These are phyloP conservation scores for Leccinum subgranulosum DNA, from an alignment of 768 basidiomycete genomes.

Conservation along the genomic window DNA sequence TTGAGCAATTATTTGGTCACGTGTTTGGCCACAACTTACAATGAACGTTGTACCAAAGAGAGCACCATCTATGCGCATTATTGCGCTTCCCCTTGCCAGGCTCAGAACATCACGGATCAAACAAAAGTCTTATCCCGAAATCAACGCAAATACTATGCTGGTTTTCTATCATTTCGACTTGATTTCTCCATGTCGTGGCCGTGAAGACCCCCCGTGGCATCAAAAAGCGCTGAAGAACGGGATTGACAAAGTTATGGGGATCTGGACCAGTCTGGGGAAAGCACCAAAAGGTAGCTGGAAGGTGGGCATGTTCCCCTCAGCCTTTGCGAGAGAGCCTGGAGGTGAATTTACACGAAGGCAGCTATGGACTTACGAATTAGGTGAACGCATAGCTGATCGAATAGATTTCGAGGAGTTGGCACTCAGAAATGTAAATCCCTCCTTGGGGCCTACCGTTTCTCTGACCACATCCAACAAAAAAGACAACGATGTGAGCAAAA, in stretches of 20 bases:
- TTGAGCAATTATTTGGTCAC: slow-evolving; percentile 8
- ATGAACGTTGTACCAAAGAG: slow-evolving; percentile 18
- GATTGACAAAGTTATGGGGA: slow-evolving; percentile 47
- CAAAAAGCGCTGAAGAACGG: slow-evolving; percentile 41
- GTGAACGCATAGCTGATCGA: slow-evolving; percentile 65
- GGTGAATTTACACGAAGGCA: slow-evolving; percentile 25
- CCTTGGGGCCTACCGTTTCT: slow-evolving; percentile 53
- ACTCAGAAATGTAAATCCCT: slow-evolving; percentile 69
- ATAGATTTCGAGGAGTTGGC: slow-evolving; percentile 81
- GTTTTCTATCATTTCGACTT: slow-evolving; percentile 44
- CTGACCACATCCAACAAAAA: slow-evolving; percentile 20
- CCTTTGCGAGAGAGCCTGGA: not conserved
- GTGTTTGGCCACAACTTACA: slow-evolving; percentile 8
- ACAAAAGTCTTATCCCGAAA: slow-evolving; percentile 3
- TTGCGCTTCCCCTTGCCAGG: slow-evolving; percentile 43
- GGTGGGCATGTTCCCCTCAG: slow-evolving; percentile 40
- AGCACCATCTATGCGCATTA: slow-evolving; percentile 40
- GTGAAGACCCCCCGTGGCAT: slow-evolving; percentile 27
- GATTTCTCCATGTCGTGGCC: slow-evolving; percentile 28
- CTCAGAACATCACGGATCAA: slow-evolving; percentile 13
- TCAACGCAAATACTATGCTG: slow-evolving; percentile 22
- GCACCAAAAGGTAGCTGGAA: slow-evolving; percentile 67
- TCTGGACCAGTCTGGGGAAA: slow-evolving; percentile 70
- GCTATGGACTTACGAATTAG: slow-evolving; percentile 58
- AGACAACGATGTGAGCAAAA: slow-evolving; percentile 11